phyloP scores from a whole-genome alignment of 805 yeast species.

The Aciculoconidium aculeatum region DNA sequence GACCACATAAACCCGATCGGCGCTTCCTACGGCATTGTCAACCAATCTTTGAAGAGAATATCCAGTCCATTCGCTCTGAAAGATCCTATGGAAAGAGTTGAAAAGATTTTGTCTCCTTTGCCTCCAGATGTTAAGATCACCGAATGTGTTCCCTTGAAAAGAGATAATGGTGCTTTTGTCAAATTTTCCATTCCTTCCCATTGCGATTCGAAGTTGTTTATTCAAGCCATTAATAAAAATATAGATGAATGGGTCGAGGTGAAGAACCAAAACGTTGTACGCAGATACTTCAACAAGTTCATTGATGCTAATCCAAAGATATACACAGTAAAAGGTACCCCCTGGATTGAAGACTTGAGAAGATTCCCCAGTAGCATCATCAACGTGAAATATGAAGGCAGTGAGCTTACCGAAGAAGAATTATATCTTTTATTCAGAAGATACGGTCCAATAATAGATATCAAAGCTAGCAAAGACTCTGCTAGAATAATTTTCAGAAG shows the following conservation, averaged over 20 bases:
- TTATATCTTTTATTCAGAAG: constrained; percentile 77
- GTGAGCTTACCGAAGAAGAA: constrained; percentile 70
- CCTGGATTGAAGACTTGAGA: constrained; percentile 93
- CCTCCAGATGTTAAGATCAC: constrained; percentile 38
- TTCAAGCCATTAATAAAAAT: constrained; percentile 45
- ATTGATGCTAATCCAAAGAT: constrained; percentile 40
- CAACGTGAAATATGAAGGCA: constrained; percentile 71
- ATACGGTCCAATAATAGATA: constrained; percentile 79
- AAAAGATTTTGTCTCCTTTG: constrained; percentile 18
- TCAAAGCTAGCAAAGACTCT: constrained; percentile 46
- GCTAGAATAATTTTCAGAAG: constrained; percentile 47
- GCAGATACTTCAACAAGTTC: constrained; percentile 7
- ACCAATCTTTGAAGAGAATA: constrained; percentile 16
- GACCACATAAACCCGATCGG: constrained; percentile 31
- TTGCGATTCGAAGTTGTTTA: constrained; percentile 45
- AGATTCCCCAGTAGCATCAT: constrained; percentile 64
- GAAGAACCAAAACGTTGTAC: constrained; percentile 7
- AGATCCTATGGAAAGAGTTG: constrained; percentile 15
- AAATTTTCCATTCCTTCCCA: constrained; percentile 58
- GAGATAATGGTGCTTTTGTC: constrained; percentile 95
- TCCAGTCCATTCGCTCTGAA: constrained; percentile 14
- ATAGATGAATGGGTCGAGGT: constrained; percentile 20
- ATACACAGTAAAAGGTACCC: constrained; percentile 80
- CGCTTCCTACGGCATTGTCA: constrained; percentile 18
- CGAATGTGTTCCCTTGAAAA: constrained; percentile 59